phyloP scores from a whole-genome alignment of 768 basidiomycete species.

The Trametes meyenii region DNA sequence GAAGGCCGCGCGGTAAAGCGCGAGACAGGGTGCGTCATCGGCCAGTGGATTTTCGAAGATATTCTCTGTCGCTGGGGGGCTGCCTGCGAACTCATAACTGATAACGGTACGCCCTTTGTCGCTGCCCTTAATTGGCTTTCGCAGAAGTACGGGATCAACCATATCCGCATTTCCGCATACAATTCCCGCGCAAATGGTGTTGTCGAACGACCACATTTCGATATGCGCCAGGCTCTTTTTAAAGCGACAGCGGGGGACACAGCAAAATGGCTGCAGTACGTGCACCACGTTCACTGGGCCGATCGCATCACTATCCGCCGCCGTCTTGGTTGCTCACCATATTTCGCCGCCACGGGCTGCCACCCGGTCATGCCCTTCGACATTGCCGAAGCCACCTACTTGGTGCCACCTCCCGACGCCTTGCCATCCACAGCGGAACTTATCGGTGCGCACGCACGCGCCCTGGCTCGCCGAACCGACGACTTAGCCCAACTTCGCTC shows the following conservation, averaged over 20 bases:
- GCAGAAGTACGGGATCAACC: constrained; percentile 37
- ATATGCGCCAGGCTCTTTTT: constrained; percentile 25
- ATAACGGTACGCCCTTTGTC: constrained; percentile 42
- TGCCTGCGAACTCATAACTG: constrained; percentile 42
- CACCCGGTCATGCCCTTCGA: constrained; percentile 30
- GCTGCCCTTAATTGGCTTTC: constrained; percentile 29
- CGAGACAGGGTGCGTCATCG: constrained; percentile 34
- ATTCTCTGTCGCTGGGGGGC: constrained; percentile 45
- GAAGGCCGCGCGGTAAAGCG: constrained; percentile 34
- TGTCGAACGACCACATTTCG: constrained; percentile 27
- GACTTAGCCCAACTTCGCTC: constrained; percentile 15
- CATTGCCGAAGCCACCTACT: constrained; percentile 26
- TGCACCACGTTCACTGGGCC: constrained; percentile 38
- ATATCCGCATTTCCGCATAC: constrained; percentile 34
- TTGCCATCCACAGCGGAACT: constrained; percentile 21
- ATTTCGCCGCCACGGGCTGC: constrained; percentile 23
- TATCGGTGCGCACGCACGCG: constrained; percentile 17
- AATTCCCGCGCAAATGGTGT: constrained; percentile 32
- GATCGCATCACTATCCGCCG: constrained; percentile 37
- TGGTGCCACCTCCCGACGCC: constrained; percentile 7
- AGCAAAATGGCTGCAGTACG: constrained; percentile 29
- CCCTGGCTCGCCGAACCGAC: constrained; percentile 17
- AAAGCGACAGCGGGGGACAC: constrained; percentile 26
- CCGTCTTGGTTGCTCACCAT: constrained; percentile 37
- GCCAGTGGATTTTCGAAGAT: constrained; percentile 40